These are phyloP conservation scores for Sphaerulina vaccinii DNA, from an alignment of 2,329 filamentous ascomycete genomes.

Conservation along the genomic window DNA sequence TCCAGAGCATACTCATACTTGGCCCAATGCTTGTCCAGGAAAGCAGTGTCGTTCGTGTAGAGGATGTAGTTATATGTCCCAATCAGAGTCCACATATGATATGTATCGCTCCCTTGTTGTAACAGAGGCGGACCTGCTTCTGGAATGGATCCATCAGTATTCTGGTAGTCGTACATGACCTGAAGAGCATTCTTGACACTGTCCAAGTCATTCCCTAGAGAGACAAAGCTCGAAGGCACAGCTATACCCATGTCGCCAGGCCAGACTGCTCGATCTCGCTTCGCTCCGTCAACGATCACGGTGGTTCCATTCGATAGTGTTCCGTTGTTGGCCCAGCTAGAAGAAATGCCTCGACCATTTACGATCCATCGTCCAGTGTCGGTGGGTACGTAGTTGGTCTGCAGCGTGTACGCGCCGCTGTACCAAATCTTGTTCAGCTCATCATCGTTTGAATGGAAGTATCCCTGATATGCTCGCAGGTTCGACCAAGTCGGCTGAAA, in stretches of 20 bases:
- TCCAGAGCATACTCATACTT: conserved; percentile 45
- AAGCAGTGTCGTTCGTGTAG: conserved; percentile 41
- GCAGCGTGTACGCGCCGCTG: conserved; percentile 46
- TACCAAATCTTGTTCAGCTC: conserved; percentile 60
- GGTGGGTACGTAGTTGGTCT: conserved; percentile 39
- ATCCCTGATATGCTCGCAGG: conserved; percentile 40
- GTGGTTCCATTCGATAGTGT: conserved; percentile 36
- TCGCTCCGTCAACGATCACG: conserved; percentile 43
- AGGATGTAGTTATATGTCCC: conserved; percentile 47
- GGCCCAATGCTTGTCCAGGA: conserved; percentile 44
- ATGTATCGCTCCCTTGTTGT: conserved; percentile 46
- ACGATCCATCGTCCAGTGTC: conserved; percentile 37
- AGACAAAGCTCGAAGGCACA: conserved; percentile 44
- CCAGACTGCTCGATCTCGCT: conserved; percentile 42
- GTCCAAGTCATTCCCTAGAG: conserved; percentile 41
- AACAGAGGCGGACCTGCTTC: conserved; percentile 43
- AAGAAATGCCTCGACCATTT: conserved; percentile 13
- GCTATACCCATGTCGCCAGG: conserved; percentile 54
- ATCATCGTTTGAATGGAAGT: conserved; percentile 40
- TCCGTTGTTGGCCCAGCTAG: conserved; percentile 39
- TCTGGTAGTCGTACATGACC: conserved; percentile 48
- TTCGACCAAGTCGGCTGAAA: conserved; percentile 54
- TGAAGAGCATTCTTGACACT: conserved; percentile 50
- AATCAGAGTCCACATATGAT: conserved; percentile 54
- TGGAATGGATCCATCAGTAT: conserved; percentile 39